Conservation (phyloP, 2,329 filamentous ascomycete species). For the Aureobasidium namibiae region DNA sequence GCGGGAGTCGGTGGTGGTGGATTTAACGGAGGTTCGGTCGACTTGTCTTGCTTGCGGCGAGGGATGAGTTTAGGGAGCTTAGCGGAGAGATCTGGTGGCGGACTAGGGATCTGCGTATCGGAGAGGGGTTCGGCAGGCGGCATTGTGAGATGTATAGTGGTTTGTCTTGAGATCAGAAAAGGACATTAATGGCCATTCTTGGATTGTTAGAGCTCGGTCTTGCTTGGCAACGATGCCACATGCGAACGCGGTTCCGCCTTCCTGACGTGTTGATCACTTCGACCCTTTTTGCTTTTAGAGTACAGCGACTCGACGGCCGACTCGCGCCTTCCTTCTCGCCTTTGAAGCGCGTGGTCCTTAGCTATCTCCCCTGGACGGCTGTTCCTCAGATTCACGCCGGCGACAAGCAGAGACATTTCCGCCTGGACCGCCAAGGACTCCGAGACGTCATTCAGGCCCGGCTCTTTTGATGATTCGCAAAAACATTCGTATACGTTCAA, state of each 20-base stretch:
- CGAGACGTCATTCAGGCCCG: background rate
- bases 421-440: background rate
- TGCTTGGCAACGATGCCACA: conserved; percentile 4
- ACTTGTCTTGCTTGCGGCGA: conserved; percentile 46
- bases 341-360: background rate
- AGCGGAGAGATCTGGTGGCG: conserved; percentile 43
- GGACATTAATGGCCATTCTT: background rate
- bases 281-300: background rate
- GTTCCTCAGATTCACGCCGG: too few relatives aligned
- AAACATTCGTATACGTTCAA: background rate
- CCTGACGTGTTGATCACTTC: background rate
- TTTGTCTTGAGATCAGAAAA: background rate
- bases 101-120: conserved; percentile 48
- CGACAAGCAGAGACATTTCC: background rate
- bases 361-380: too few relatives aligned
- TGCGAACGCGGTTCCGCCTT: background rate
- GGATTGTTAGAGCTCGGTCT: background rate
- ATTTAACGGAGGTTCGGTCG: conserved; percentile 28
- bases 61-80: conserved; percentile 61
- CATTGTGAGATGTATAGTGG: background rate
- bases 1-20: conserved; percentile 69
- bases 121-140: conserved; percentile 75
- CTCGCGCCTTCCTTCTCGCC: background rate
- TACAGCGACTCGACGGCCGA: background rate
- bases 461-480: background rate